Base-by-base conservation (phyloP, 192 early-diverging fungal genomes). In the Linnemannia zychae region DNA sequence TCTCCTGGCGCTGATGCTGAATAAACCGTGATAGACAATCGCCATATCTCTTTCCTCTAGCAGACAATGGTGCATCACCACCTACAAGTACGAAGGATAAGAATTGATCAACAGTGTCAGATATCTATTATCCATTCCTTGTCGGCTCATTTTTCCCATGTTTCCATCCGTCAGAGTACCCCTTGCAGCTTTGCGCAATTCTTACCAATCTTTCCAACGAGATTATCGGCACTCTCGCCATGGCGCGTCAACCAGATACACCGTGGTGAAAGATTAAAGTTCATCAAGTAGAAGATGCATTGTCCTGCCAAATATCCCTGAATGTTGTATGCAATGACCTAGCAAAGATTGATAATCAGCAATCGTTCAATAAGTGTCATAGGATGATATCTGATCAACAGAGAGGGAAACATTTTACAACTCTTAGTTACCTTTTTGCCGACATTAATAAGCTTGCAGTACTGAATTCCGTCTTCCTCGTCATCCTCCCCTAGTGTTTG, bases 221-320 rank as follows among this genome's bases (percentile, higher is more conserved):
- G 80, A 82, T 99, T 99, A 90, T 97, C 98, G 34, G 89, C 88
- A 91, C 92, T 93, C 87, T 99, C 97, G 46, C 98, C 98, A 87
- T 99, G 98, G 44, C 98, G 90, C 40, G 96, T 97, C 34, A 99
- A 88, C 91, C 95, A 99, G 57, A 99, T 83, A 67, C 67, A 66
- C 12, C 86, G 82, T 87, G 89, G 93, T 88, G 80, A 91, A 82
- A 74, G 93, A 80, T 99, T 96, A 85, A 98, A 98, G 87, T 99
- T 98, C 98, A 99, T 99, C 76, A 99, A 86, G 82, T 99, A 99
- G 82, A 99, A 99, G 67, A 99, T 96, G 46, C 96, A 97, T 87
- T 99, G 98, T 24, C 95, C 94, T 44, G 94, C 90, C 52, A 99
- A 87, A 84, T 97, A 99, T 65, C 98, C 98, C 79, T 95, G 94